A percentile compares a stretch with the other conserved stretches of the same genome.
Conservation (phyloP, 176 grass and related monocot species). For the Lolium perenne region DNA sequence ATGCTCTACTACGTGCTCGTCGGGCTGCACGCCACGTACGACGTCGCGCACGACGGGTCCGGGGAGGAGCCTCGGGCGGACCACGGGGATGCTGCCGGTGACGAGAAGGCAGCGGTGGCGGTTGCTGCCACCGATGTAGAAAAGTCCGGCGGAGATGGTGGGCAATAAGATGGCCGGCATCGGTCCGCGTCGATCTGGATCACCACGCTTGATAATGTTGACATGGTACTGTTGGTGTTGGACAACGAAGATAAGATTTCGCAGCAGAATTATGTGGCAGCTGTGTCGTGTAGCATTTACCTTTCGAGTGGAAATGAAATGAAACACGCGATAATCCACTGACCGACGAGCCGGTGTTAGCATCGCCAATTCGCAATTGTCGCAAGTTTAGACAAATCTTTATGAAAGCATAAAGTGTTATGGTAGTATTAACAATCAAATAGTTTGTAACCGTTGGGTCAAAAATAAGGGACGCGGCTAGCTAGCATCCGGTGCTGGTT, state of each 20-base stretch:
- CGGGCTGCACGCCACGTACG: constrained; percentile 21
- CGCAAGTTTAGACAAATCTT: background rate
- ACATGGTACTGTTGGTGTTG: background rate
- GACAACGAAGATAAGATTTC: background rate
- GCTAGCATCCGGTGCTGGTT: too few species aligned
- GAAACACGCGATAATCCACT: background rate
- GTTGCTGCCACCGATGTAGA: background rate
- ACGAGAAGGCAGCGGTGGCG: constrained; percentile 5
- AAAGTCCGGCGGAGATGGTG: background rate
- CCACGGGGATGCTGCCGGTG: background rate
- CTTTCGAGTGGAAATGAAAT: background rate
- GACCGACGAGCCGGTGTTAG: background rate
- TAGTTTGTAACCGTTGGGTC: too few species aligned
- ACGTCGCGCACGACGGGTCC: background rate
- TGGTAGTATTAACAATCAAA: background rate
- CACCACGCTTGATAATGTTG: background rate
- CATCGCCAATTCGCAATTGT: background rate
- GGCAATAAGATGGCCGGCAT: background rate
- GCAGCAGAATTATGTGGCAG: background rate
- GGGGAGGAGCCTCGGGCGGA: background rate
- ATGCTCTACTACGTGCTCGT: constrained; percentile 29
- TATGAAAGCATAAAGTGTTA: background rate
- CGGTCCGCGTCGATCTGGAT: background rate
- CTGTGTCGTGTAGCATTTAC: background rate
- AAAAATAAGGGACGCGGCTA: too few species aligned